phyloP scores from a whole-genome alignment of 331 rosid species.

The Ulmus americana region DNA sequence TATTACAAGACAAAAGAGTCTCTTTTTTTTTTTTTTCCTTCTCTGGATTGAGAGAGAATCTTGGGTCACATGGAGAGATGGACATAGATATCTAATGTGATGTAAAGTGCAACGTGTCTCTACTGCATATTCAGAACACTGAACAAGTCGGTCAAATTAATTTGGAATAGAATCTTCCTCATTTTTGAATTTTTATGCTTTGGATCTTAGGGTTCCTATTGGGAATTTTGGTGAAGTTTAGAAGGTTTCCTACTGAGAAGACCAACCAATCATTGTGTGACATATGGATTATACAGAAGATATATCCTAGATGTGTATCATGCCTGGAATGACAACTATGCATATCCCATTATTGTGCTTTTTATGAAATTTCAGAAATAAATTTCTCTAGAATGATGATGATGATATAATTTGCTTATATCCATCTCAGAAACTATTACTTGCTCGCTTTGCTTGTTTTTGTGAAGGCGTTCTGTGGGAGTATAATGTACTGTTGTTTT shows the following conservation, averaged over 20 bases:
- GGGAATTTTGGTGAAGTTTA: conserved; percentile 20
- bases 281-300: background rate
- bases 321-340: too few species aligned
- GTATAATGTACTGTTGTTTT: too few species aligned
- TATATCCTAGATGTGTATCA: background rate
- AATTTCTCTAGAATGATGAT: too few species aligned
- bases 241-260: conserved; percentile 30
- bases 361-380: too few species aligned
- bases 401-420: too few species aligned
- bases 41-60: conserved; percentile 22
- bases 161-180: too few species aligned
- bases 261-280: conserved; percentile 26
- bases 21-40: conserved; percentile 14
- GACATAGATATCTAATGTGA: conserved; percentile 40
- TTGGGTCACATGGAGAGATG: conserved; percentile 46
- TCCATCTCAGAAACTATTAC: too few species aligned
- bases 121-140: conserved; percentile 18
- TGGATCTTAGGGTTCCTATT: conserved; percentile 21
- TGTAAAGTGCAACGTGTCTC: conserved; percentile 24
- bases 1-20: conserved; percentile 42
- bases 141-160: conserved; percentile 18
- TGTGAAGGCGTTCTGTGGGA: too few species aligned
- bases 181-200: conserved; percentile 27
- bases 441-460: too few species aligned
- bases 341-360: too few species aligned